A percentile compares a stretch with the other conserved stretches of the same genome.
These are phyloP conservation scores for Megacollybia marginata DNA, from an alignment of 768 basidiomycete genomes.

Conservation along the genomic window DNA sequence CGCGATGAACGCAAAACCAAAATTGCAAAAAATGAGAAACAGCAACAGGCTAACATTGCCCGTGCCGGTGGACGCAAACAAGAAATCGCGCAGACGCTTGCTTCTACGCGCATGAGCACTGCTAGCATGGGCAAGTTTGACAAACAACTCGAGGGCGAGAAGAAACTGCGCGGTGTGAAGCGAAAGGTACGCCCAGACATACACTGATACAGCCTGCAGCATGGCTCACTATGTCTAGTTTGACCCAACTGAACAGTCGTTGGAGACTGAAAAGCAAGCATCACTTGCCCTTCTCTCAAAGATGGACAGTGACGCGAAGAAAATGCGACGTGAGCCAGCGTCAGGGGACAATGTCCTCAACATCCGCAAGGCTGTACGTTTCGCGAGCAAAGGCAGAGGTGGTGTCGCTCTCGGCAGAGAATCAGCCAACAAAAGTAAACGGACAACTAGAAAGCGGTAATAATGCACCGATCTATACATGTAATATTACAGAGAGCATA, in stretches of 20 bases:
- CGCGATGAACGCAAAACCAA: constrained; percentile 75
- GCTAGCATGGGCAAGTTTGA: constrained; percentile 97
- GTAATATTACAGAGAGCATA: too few relatives aligned
- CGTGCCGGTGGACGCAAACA: constrained; percentile 53
- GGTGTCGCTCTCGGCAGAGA: constrained; percentile 49
- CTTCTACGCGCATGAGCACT: constrained; percentile 74
- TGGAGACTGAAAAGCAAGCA: constrained; percentile 58
- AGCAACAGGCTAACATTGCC: constrained; percentile 64
- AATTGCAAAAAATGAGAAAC: constrained; percentile 78
- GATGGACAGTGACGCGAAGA: constrained; percentile 69
- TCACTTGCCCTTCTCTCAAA: constrained; percentile 72
- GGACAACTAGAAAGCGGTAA: constrained; percentile 21
- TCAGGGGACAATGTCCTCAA: constrained; percentile 61
- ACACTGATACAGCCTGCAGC: not conserved
- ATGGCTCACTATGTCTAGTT: constrained; percentile 43
- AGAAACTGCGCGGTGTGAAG: constrained; percentile 81
- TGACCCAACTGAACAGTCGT: constrained; percentile 68
- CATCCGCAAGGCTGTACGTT: constrained; percentile 80
- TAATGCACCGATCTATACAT: too few relatives aligned
- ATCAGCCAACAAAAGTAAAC: constrained; percentile 17
- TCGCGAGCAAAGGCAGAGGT: constrained; percentile 64
- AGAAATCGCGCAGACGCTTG: constrained; percentile 71
- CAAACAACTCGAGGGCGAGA: constrained; percentile 84
- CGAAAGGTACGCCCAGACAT: constrained; percentile 62
- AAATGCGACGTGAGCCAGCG: constrained; percentile 39